These are phyloP conservation scores for Pyrrhoderma noxium DNA, from an alignment of 1,284 basidiomycete genomes.

Conservation along the genomic window DNA sequence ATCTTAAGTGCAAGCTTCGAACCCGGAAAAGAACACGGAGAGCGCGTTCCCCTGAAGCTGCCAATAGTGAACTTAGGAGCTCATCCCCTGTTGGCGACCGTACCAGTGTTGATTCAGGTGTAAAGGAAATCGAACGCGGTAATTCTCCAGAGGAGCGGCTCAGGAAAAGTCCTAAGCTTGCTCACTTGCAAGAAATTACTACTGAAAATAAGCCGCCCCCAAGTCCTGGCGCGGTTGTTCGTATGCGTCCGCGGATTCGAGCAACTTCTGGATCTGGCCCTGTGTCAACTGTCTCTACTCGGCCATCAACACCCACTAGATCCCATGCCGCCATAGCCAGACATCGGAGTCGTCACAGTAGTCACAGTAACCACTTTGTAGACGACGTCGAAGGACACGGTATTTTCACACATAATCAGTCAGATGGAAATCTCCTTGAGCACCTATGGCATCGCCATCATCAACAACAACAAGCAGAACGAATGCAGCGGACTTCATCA, in stretches of 20 bases:
- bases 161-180: conserved; percentile 15
- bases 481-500: not conserved
- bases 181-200: conserved; percentile 5
- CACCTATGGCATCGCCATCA: not conserved
- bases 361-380: conserved; percentile 3
- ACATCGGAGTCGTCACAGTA: not conserved
- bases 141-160: not conserved
- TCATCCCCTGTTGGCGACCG: too few relatives aligned
- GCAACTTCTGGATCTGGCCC: not conserved
- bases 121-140: not conserved
- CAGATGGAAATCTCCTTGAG: conserved; percentile 5
- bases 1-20: conserved; percentile 7
- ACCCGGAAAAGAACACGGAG: not conserved
- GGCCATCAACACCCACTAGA: too few relatives aligned
- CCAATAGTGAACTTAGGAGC: too few relatives aligned
- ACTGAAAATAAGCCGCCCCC: conserved; percentile 5
- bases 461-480: not conserved
- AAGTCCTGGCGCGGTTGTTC: conserved; percentile 1
- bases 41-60: too few relatives aligned
- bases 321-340: not conserved
- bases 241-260: conserved; percentile 2
- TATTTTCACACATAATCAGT: conserved; percentile 4
- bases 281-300: not conserved
- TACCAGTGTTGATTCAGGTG: too few relatives aligned
- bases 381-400: conserved; percentile 8